These are phyloP conservation scores for Pythium scleroteichum DNA, from an alignment of 352 stramenopile species.

Conservation along the genomic window DNA sequence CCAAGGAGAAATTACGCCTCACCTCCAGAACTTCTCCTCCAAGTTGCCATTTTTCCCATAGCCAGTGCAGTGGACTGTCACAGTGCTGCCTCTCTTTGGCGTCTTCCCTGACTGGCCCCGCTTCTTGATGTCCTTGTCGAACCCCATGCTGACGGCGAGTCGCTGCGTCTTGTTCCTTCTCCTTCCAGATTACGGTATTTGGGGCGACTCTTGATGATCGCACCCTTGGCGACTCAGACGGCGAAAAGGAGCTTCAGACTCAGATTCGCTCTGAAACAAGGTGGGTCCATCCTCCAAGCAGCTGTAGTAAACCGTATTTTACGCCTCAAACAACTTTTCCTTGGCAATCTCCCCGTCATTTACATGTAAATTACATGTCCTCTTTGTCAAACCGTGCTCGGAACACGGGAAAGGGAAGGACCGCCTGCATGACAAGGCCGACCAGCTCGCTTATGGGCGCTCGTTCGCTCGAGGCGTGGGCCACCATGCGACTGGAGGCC, in stretches of 20 bases:
- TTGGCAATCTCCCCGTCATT: conserved; percentile 11
- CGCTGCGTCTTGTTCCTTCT: too few species aligned
- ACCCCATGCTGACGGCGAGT: conserved; percentile 35
- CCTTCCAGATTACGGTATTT: background rate
- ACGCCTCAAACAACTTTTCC: conserved; percentile 1
- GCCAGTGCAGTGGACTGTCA: conserved; percentile 85
- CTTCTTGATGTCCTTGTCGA: conserved; percentile 63
- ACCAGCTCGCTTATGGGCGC: conserved; percentile 15
- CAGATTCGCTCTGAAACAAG: conserved; percentile 10
- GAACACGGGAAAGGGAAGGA: conserved; percentile 24
- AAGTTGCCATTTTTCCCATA: conserved; percentile 76
- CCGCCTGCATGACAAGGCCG: conserved; percentile 20
- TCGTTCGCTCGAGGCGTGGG: conserved; percentile 60
- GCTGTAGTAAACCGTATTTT: conserved; percentile 21
- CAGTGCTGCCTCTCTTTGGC: conserved; percentile 56
- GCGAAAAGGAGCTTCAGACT: conserved; percentile 10
- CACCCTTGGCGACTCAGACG: conserved; percentile 4
- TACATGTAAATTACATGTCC: conserved; percentile 18
- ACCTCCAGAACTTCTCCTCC: conserved; percentile 93
- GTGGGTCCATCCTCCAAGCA: conserved; percentile 7
- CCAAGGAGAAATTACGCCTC: too few species aligned
- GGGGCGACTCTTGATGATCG: conserved; percentile 4
- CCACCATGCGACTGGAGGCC: conserved; percentile 57
- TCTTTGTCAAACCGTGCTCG: conserved; percentile 18
- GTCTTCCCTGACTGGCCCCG: conserved; percentile 49